Base-by-base conservation (phyloP, 495 filamentous ascomycete genomes). In the Neurospora sp. region DNA sequence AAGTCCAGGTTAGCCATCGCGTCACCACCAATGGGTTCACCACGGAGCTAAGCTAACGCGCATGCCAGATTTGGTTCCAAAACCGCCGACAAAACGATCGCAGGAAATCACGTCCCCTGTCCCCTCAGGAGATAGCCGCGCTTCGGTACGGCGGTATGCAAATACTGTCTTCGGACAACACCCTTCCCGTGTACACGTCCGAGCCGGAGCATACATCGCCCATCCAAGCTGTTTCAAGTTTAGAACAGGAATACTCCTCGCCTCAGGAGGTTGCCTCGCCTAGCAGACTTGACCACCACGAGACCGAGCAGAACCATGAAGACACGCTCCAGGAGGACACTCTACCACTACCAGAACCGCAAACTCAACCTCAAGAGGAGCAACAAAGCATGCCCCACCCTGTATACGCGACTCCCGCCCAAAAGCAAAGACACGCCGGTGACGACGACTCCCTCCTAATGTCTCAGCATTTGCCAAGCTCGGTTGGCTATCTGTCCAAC, bases 51-150 rank as follows among this genome's bases (percentile, higher is more conserved):
- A 40, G 31, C 74, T 71, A 20, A 76, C 70, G 38, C 22, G 40
- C 39, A 48, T 8, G 7, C 31, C 79, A 99, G 96, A 97, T 99
- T 76, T 99, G 96, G 96, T 99, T 99, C 82, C 96, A 98, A 79
- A 99, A 99, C 77, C 90, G 94, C 79, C 89, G 96, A 73, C 96
- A 99, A 79, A 97, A 94, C 82, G 91, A 94, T 77, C 89, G 96
- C 71, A 89, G 96, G 72, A 97, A 95, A 84, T 92, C 94, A 70
- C 91, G 93, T 73, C 96, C 96, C 37, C 85, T 97, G 22, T 87
- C 93, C 39, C 90, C 92, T 31, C 90, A 96, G 77, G 93, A 97
- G 80, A 87, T 96, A 38, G 84, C 88, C 14, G 87, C 86, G 38
- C 86, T 90, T 27, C 83, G 83, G 72, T 87, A 85, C 74, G 87